Evolutionary conservation across 768 basidiomycete species (phyloP), one percentile per base, ranked within the genome.

Genomic region (Solioccasus polychromus): DNA sequence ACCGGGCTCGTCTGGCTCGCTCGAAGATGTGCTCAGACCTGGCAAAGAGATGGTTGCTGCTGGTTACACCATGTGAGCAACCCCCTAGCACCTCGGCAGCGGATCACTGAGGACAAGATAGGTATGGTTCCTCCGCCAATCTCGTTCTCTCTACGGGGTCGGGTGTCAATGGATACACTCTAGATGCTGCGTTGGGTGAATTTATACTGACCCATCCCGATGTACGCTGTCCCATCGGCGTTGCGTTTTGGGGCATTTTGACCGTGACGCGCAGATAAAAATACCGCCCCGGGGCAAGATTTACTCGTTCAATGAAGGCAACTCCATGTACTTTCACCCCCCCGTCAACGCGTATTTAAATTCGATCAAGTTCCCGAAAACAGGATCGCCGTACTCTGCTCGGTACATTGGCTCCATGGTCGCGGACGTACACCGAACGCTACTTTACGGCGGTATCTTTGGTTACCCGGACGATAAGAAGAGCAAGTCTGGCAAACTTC

Each of bases 241-340:
- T 22, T 29, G 31, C 30, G 8, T 19, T 19, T 20, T 40, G 45
- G 42, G 22, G 35, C 28, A 31, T 42, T 29, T 12, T 46, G 44
- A 53, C 20, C 14, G 10, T 22, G 43, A 15, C 10, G 14, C 17
- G 19, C 60, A 90, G 88, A 99, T 99, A 69, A 80, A 82, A 68
- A 91, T 99, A 53, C 96, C 96, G 7, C 54, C 82, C 9, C 85
- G 96, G 39, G 96, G 96, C 55, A 98, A 98, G 73, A 99, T 99
- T 62, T 99, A 99, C 73, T 97, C 94, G 3, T 95, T 98, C 78
- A 99, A 99, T 67, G 96, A 99, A 72, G 96, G 96, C 50, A 99
- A 99, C 73, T 80, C 92, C 25, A 76, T 91, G 78, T 94, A 94
- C 71, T 98, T 96, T 75, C 73, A 93, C 67, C 68, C 79, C 37